Conservation (phyloP, 2,329 filamentous ascomycete species). For the Onygenales sp. region DNA sequence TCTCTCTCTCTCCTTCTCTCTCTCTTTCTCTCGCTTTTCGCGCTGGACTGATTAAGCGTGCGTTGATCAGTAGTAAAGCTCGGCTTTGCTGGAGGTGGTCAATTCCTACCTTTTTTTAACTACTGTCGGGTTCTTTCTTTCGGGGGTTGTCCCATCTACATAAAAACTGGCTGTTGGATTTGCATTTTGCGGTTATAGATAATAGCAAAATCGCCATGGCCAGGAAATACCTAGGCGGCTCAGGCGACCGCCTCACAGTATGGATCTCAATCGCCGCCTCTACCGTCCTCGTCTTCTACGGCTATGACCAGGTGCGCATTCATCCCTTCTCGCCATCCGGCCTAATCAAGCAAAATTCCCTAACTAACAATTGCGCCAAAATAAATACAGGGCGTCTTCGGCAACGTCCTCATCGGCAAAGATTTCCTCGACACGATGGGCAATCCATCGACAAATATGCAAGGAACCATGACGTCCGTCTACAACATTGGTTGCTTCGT, state of each 20-base stretch:
- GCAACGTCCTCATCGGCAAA: slow-evolving; percentile 10
- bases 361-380: not conserved
- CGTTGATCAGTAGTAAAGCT: no score
- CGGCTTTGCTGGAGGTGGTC: no score
- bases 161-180: not conserved
- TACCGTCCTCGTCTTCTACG: slow-evolving; percentile 44
- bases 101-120: no score
- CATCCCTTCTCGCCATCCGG: not conserved
- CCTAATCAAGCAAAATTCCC: not conserved
- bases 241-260: slow-evolving; percentile 41
- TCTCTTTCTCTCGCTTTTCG: no score
- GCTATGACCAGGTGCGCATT: slow-evolving; percentile 30
- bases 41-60: no score
- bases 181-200: not conserved
- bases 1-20: no score
- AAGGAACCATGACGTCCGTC: slow-evolving; percentile 12
- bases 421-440: slow-evolving; percentile 12
- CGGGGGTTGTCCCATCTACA: no score
- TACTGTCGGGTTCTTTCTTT: no score
- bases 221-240: slow-evolving; percentile 42
- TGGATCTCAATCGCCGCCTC: slow-evolving; percentile 45
- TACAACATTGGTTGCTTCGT: slow-evolving; percentile 39
- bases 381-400: slow-evolving; percentile 9
- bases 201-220: slow-evolving; percentile 24
- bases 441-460: slow-evolving; percentile 8